These are phyloP conservation scores for Saturnispora saitoi DNA, from an alignment of 805 yeast genomes.

Conservation along the genomic window DNA sequence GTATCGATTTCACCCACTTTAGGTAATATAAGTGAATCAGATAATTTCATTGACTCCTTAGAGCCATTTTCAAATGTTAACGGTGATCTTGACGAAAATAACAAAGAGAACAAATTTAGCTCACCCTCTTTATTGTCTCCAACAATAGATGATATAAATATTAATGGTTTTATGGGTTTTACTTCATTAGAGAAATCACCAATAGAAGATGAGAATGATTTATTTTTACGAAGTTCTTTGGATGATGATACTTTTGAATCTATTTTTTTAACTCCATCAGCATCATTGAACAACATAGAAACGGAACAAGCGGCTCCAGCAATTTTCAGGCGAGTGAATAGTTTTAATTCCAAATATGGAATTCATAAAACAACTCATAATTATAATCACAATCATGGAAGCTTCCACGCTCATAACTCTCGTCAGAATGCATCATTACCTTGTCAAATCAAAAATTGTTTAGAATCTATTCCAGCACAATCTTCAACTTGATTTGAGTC, in stretches of 20 bases:
- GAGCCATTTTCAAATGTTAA: neutral
- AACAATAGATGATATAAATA: slow-evolving; percentile 9
- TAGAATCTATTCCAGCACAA: too few species aligned
- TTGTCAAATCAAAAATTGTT: neutral
- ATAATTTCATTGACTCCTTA: slow-evolving; percentile 6
- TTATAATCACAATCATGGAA: neutral
- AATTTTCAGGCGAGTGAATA: neutral
- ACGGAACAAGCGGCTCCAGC: neutral
- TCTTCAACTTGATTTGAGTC: too few species aligned
- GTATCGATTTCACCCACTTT: slow-evolving; percentile 1
- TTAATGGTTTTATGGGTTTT: slow-evolving; percentile 14
- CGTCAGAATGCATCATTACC: neutral
- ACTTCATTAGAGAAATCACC: slow-evolving; percentile 7
- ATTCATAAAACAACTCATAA: neutral
- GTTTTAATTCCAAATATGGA: neutral
- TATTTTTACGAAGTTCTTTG: neutral
- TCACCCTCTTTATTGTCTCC: slow-evolving; percentile 7
- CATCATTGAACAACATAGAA: neutral
- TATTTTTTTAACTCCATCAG: neutral
- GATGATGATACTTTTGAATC: neutral
- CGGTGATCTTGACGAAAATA: neutral
- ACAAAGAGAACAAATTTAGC: neutral
- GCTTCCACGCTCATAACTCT: neutral
- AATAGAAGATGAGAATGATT: neutral
- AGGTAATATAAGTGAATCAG: slow-evolving; percentile 20